These are phyloP conservation scores for Salicornia ramosissima DNA, from an alignment of 148 eudicot species.

Conservation along the genomic window DNA sequence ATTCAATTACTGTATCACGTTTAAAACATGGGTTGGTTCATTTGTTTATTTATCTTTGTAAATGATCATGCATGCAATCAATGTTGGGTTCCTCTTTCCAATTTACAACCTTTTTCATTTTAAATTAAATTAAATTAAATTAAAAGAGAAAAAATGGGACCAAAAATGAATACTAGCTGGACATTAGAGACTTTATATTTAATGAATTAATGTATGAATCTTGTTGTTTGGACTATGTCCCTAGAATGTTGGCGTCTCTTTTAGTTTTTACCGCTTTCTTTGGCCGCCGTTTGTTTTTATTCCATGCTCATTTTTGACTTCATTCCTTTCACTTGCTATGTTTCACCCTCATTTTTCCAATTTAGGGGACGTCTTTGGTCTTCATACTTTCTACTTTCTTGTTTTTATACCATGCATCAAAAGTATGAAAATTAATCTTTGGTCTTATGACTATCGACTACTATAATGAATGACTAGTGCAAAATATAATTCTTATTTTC, in stretches of 20 bases:
- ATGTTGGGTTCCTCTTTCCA: not conserved
- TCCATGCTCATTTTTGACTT: slow-evolving; percentile 2
- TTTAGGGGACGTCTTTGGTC: not conserved
- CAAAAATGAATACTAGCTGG: not conserved
- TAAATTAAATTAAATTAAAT: not conserved
- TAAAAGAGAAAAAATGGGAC: not conserved
- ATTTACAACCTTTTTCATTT: not conserved
- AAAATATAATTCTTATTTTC: too few species aligned
- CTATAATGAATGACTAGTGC: too few species aligned
- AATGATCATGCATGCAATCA: not conserved
- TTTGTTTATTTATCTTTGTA: too few species aligned
- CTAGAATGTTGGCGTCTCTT: not conserved
- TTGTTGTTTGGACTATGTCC: not conserved
- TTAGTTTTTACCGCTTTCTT: slow-evolving; percentile 10
- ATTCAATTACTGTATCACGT: too few species aligned
- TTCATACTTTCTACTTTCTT: slow-evolving; percentile 6
- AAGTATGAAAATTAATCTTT: too few species aligned
- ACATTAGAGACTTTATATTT: not conserved
- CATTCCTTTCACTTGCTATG: slow-evolving; percentile 12
- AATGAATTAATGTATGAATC: slow-evolving; percentile 10
- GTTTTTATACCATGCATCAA: not conserved
- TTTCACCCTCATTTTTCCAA: not conserved
- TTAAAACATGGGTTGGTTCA: not conserved
- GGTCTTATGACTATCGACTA: too few species aligned
- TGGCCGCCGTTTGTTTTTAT: slow-evolving; percentile 30